These are phyloP conservation scores for Russula sp. DNA, from an alignment of 768 basidiomycete species.

Conservation along the genomic window DNA sequence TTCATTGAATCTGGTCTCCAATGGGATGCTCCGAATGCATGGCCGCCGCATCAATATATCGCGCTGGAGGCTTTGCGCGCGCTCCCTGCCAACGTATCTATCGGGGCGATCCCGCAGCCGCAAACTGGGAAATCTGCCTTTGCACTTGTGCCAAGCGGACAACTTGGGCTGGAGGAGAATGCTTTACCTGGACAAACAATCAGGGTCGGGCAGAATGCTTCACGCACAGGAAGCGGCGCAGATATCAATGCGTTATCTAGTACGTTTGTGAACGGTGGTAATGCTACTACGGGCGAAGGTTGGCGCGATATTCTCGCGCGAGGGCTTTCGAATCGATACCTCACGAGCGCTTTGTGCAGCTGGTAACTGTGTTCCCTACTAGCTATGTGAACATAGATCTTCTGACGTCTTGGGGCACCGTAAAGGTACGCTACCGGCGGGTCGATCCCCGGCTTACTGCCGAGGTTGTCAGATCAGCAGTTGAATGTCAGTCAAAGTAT, in stretches of 20 bases:
- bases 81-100: conserved; percentile 70
- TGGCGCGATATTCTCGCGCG: conserved; percentile 63
- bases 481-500: conserved; percentile 66
- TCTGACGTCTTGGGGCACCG: not conserved
- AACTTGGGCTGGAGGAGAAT: conserved; percentile 68
- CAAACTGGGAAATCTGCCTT: conserved; percentile 55
- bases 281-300: conserved; percentile 54
- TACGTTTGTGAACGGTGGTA: conserved; percentile 68
- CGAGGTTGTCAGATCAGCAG: conserved; percentile 64
- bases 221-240: conserved; percentile 50
- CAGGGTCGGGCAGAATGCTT: conserved; percentile 46
- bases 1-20: conserved; percentile 77
- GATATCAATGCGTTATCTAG: conserved; percentile 58
- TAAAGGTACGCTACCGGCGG: conserved; percentile 84
- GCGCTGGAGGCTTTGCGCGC: conserved; percentile 70
- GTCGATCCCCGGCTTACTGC: conserved; percentile 64
- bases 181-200: conserved; percentile 69
- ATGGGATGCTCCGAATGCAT: conserved; percentile 89
- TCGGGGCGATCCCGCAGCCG: conserved; percentile 52
- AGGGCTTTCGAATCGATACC: conserved; percentile 82
- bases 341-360: conserved; percentile 79
- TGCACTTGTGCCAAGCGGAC: conserved; percentile 69
- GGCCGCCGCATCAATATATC: conserved; percentile 87
- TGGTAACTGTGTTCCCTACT: conserved; percentile 53
- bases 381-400: not conserved